A percentile compares a stretch with the other conserved stretches of the same genome.
These are phyloP conservation scores for Calonectria hawksworthii DNA, from an alignment of 2,329 filamentous ascomycete species.

Conservation along the genomic window DNA sequence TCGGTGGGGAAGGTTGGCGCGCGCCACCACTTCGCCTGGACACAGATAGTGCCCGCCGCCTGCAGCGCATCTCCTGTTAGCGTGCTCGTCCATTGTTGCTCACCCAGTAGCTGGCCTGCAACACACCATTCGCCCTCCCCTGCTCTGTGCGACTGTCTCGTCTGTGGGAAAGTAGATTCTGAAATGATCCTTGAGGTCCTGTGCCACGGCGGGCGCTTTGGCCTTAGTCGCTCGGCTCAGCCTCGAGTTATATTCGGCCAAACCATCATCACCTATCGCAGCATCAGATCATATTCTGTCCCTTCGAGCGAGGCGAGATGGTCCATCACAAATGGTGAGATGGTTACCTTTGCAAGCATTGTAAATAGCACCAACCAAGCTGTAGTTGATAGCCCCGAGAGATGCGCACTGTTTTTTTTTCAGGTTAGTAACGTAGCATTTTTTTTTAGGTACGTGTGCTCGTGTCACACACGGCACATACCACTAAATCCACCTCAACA, in stretches of 20 bases:
- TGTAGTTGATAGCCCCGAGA: slow-evolving; percentile 79
- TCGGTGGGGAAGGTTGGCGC: slow-evolving; percentile 77
- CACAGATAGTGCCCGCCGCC: slow-evolving; percentile 86
- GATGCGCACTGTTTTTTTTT: slow-evolving; percentile 75
- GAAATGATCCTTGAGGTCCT: slow-evolving; percentile 63
- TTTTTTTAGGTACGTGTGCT: slow-evolving; percentile 16
- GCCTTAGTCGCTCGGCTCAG: slow-evolving; percentile 45
- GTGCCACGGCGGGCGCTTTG: slow-evolving; percentile 37
- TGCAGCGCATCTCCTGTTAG: slow-evolving; percentile 57
- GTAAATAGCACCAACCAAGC: slow-evolving; percentile 73
- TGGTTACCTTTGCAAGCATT: slow-evolving; percentile 67
- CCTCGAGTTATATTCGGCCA: slow-evolving; percentile 61
- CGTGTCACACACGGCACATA: slow-evolving; percentile 54
- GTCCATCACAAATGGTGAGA: slow-evolving; percentile 22
- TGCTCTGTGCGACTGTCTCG: slow-evolving; percentile 76
- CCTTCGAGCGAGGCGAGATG: slow-evolving; percentile 32
- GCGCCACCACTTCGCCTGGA: slow-evolving; percentile 81
- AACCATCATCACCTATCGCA: slow-evolving; percentile 52
- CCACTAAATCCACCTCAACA: slow-evolving; percentile 81
- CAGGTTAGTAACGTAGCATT: slow-evolving; percentile 31
- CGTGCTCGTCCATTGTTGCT: slow-evolving; percentile 32
- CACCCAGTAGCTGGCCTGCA: slow-evolving; percentile 47
- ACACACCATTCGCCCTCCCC: slow-evolving; percentile 70
- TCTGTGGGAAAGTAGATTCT: slow-evolving; percentile 86
- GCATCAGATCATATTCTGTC: slow-evolving; percentile 24